phyloP scores from a whole-genome alignment of 345 rosid genomes.

The Gossypium ekmanianum region DNA sequence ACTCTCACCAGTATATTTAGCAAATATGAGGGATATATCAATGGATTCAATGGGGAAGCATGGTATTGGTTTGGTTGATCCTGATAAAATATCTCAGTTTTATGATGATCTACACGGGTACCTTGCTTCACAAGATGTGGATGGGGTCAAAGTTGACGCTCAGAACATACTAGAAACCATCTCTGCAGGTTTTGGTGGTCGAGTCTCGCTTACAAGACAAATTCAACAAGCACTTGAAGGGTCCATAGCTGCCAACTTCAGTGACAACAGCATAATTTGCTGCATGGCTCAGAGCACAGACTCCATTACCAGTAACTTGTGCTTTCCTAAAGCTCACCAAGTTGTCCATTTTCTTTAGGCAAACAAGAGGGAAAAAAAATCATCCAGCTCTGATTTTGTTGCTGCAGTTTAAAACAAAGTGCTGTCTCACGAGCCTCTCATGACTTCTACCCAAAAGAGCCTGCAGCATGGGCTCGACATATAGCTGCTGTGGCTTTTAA shows the following conservation, averaged over 20 bases:
- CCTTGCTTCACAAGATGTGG: conserved; percentile 46
- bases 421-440: conserved; percentile 50
- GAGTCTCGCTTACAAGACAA: conserved; percentile 42
- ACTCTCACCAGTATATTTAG: conserved; percentile 46
- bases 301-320: conserved; percentile 42
- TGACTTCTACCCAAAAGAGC: conserved; percentile 50
- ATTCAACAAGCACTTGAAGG: conserved; percentile 52
- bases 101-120: conserved; percentile 50
- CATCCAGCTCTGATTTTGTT: background rate
- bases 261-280: conserved; percentile 55
- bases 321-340: background rate
- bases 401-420: conserved; percentile 43
- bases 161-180: conserved; percentile 52
- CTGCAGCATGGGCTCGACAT: conserved; percentile 46
- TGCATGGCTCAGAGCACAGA: conserved; percentile 56
- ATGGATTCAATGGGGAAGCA: conserved; percentile 50
- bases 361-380: background rate
- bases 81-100: conserved; percentile 40
- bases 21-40: conserved; percentile 40
- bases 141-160: conserved; percentile 63
- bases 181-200: conserved; percentile 37
- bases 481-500: conserved; percentile 53
- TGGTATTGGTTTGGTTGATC: conserved; percentile 48
- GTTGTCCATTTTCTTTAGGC: background rate
- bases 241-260: conserved; percentile 42